Percentiles rank a stretch among this genome's conserved stretches.
Evolutionary conservation across 768 basidiomycete species (phyloP).

Genomic region (Hygrophorus russula): DNA sequence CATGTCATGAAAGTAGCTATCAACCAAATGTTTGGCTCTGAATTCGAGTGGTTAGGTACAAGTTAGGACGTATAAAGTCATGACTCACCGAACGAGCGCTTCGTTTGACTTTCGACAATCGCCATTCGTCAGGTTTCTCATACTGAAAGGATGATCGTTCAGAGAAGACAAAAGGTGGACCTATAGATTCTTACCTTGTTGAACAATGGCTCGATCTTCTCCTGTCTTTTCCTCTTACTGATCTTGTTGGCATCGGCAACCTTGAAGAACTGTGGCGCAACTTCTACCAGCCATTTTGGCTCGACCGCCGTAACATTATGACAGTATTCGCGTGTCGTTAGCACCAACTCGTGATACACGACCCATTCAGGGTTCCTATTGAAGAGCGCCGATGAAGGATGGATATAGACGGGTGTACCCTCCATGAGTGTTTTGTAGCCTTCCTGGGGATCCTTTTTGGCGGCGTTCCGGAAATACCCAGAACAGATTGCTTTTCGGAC

Average conservation of each 20-base stretch:
- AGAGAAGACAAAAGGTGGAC: neutral
- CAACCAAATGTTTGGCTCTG: slow-evolving; percentile 89
- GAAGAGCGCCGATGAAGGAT: slow-evolving; percentile 94
- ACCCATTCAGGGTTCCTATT: slow-evolving; percentile 96
- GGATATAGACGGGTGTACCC: slow-evolving; percentile 98
- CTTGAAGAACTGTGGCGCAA: slow-evolving; percentile 97
- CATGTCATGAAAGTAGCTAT: slow-evolving; percentile 28
- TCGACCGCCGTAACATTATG: slow-evolving; percentile 92
- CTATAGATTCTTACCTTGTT: slow-evolving; percentile 42
- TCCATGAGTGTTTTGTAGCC: slow-evolving; percentile 97
- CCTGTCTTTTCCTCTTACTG: slow-evolving; percentile 89
- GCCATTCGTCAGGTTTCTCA: slow-evolving; percentile 92
- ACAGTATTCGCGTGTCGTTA: slow-evolving; percentile 93
- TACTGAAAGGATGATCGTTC: slow-evolving; percentile 23
- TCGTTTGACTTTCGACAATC: slow-evolving; percentile 83
- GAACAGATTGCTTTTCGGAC: slow-evolving; percentile 95
- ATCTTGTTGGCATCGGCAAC: slow-evolving; percentile 97
- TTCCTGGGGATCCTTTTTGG: slow-evolving; percentile 97
- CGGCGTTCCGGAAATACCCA: slow-evolving; percentile 96
- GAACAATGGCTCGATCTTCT: slow-evolving; percentile 93
- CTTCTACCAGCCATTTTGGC: slow-evolving; percentile 97
- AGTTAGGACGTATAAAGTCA: slow-evolving; percentile 1
- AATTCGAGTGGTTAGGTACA: slow-evolving; percentile 10
- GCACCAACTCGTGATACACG: slow-evolving; percentile 89
- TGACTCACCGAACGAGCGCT: slow-evolving; percentile 68